Evolutionary conservation across 1,139 yeast genomes (phyloP), one percentile per base, ranked within the genome.

Genomic region (Hemisphaericaspora xylofermentans): DNA sequence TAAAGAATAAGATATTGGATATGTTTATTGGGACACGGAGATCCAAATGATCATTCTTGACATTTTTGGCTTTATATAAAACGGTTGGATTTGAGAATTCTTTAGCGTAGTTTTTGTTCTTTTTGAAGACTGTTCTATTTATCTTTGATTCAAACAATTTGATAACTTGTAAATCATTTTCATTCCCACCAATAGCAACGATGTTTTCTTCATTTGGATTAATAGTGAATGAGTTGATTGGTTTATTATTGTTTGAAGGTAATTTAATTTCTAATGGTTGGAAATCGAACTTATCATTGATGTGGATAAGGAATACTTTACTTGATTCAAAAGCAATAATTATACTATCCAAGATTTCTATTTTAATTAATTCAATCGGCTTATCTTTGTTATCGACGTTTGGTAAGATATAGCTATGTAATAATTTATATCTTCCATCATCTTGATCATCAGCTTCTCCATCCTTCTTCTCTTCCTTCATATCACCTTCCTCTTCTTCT

Each of bases 161-260:
- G 1, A 80, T 60, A 16, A 85, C 61, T 45, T 76, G 76, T 3
- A 84, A 64, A 51, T 84, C 84, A 47, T 80, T 78, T 50, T 85
- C 89, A 56, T 84, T 79, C 33, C 94, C 95, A 36, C 93, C 95
- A 54, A 66, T 76, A 0, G 88, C 91, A 60, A 80, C 77, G 2
- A 79, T 58, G 16, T 78, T 74, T 22, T 58, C 55, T 29, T 61
- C 63, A 35, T 61, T 57, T 7, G 79, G 76, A 60, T 75, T 75
- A 43, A 72, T 53, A 31, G 67, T 60, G 53, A 78, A 74, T 26
- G 80, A 61, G 43, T 70, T 64, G 40, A 84, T 58, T 6, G 76
- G 74, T 12, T 72, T 78, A 31, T 62, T n/a, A n/a, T n/a, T n/a
- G n/a, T n/a, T 61, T 3, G 52, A 57, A 1, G 68, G 66, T 3